Evolutionary conservation across 176 grass and related monocot species (phyloP).

Genomic region (Bonia amplexicaulis): DNA sequence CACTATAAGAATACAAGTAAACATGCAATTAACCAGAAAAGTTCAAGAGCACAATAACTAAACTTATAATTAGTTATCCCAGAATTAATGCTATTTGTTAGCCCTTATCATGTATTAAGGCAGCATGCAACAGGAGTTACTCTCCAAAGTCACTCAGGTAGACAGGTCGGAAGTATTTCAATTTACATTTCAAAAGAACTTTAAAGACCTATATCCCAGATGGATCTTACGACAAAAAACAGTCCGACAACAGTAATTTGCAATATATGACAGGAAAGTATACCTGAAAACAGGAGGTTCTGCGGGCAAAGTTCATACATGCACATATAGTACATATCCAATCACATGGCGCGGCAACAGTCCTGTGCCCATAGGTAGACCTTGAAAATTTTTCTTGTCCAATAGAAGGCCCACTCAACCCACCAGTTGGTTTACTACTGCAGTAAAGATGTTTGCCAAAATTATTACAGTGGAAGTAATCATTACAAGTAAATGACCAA

Average conservation of each 20-base stretch:
- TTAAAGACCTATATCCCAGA: neutral
- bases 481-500: no score
- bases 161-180: neutral
- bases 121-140: neutral
- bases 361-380: slow-evolving; percentile 58
- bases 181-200: neutral
- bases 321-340: slow-evolving; percentile 95
- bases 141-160: neutral
- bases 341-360: slow-evolving; percentile 62
- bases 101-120: neutral
- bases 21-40: slow-evolving; percentile 33
- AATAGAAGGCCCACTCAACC: slow-evolving; percentile 36
- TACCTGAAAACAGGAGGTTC: slow-evolving; percentile 96
- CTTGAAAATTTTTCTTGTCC: slow-evolving; percentile 58
- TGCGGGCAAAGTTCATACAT: slow-evolving; percentile 96
- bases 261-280: neutral
- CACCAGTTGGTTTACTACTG: slow-evolving; percentile 95
- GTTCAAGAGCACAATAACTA: neutral
- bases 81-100: neutral
- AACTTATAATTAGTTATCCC: neutral
- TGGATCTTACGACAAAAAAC: neutral
- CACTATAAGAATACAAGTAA: slow-evolving; percentile 51
- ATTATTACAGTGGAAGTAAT: neutral
- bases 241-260: neutral
- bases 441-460: slow-evolving; percentile 35